phyloP scores from a whole-genome alignment of 768 basidiomycete species.

The Pleurotus sapidus region DNA sequence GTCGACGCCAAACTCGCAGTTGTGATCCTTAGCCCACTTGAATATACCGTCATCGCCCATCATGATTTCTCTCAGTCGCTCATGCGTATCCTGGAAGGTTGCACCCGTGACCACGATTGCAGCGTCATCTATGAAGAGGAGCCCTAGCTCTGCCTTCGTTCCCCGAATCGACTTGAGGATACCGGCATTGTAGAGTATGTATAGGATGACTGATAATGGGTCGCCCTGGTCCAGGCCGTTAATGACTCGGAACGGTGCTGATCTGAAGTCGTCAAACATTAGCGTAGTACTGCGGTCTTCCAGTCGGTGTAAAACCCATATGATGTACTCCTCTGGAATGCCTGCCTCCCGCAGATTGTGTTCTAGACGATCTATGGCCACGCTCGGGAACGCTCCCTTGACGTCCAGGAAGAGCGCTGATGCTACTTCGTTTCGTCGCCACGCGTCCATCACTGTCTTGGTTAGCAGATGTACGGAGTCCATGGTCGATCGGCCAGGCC shows the following conservation, averaged over 20 bases:
- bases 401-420: constrained; percentile 26
- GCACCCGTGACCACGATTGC: too few species aligned
- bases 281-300: constrained; percentile 17
- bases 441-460: constrained; percentile 17
- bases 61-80: too few species aligned
- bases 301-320: constrained; percentile 14
- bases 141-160: too few species aligned
- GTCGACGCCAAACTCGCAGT: too few species aligned
- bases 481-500: constrained; percentile 24
- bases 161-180: constrained; percentile 11
- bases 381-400: constrained; percentile 24
- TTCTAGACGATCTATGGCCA: constrained; percentile 11
- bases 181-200: constrained; percentile 24
- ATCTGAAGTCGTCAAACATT: constrained; percentile 23
- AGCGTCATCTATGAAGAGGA: too few species aligned
- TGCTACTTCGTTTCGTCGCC: constrained; percentile 18
- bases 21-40: too few species aligned
- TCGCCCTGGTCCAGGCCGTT: constrained; percentile 25
- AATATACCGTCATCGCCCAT: too few species aligned
- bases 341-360: constrained; percentile 19
- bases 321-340: constrained; percentile 17
- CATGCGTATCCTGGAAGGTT: too few species aligned
- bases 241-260: constrained; percentile 12
- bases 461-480: constrained; percentile 24
- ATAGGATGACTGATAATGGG: constrained; percentile 22